Base-by-base conservation (phyloP, 139 green algal species). In the Gonium pectorale region DNA sequence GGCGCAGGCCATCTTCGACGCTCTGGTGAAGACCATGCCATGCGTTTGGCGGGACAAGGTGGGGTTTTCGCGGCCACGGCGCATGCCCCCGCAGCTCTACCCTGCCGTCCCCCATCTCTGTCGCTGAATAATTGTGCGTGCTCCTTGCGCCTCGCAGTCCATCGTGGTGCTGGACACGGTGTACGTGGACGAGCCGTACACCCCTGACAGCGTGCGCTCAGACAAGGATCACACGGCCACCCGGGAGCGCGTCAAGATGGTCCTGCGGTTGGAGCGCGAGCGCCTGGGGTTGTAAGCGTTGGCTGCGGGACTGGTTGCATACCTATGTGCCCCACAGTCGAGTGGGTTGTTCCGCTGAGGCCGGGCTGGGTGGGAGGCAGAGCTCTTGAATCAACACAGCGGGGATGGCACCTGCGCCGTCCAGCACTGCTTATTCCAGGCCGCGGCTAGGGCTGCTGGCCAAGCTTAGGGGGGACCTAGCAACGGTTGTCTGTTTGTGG, bases 101-200 rank as follows among this genome's bases (percentile, higher is more conserved):
- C 60, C 29, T 11, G 29, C 29, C 60, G 6, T 67, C 27, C 5
- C 60, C n/a, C 27, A 17, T 7, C 60, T 5, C 29, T 38, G 4
- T 44, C 62, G 4, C 31, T n/a, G n/a, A n/a, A n/a, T n/a, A n/a
- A n/a, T n/a, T n/a, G n/a, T n/a, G n/a, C n/a, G n/a, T 22, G 49
- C 33, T 51, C 31, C 31, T 7, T 67, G 15, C 37, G 29, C 24
- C 2, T 37, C 29, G 21, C 27, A 81, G 44, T 70, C 64, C 21
- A 97, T 97, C 21, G 91, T 97, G 24, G 94, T 97, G 43, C 88
- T 91, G 54, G 95, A 98, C 21, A 89, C 92, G 62, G 94, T 98
- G 46, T 21, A 56, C 6, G 52, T 90, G 29, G 40, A 52, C 40
- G 86, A 86, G 63, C 90, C 90, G 2, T 94, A 94, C 81, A 89